Evolutionary conservation across 441 rosid genomes (phyloP), one percentile per base, ranked within the genome.

Genomic region (Arabidopsis hybrid): DNA sequence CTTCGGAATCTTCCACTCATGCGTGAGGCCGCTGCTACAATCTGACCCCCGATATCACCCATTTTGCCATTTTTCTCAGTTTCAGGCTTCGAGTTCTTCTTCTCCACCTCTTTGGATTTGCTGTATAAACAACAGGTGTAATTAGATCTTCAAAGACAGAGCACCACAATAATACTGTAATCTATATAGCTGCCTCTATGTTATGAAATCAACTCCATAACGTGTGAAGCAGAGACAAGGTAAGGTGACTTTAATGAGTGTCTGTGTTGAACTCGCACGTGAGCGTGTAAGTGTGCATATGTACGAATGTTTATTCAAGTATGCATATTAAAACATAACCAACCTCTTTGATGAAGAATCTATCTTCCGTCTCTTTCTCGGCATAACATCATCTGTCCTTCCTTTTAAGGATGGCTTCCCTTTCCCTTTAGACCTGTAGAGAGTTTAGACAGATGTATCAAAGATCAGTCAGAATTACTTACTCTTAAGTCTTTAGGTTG

Each of bases 11-110:
- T 60, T 5, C 7, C 29, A 34, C 65, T 36, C 46, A 72, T 56
- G 7, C 77, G 77, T 7, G 81, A 61, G 4, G 81, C 81, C 1
- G 77, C 65, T 17, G 77, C 74, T 11, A 72, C 65, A 6, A 67
- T 61, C 73, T 77, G 72, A 0, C 73, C 77, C 0, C 70, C 73
- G 9, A 72, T 8, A 10, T 66, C 45, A 5, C 69, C 73, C 68
- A 71, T 4, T 0, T 26, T 59, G 16, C 52, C 64, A n/a, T 43
- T 55, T 13, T 1, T 34, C 57, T 51, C 45, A 7, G 21, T 4
- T 16, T 4, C 35, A 1, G 36, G 8, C 29, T 72, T 72, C 17
- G 43, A 7, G 9, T 4, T 36, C 49, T 39, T 51, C 62, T 51
- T 61, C 38, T 0, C 49, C 2, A 8, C 47, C 7, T 8, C 39